Evolutionary conservation across 306 rosid genomes (phyloP), one percentile per base, ranked within the genome.

Genomic region (Acacia confusa): DNA sequence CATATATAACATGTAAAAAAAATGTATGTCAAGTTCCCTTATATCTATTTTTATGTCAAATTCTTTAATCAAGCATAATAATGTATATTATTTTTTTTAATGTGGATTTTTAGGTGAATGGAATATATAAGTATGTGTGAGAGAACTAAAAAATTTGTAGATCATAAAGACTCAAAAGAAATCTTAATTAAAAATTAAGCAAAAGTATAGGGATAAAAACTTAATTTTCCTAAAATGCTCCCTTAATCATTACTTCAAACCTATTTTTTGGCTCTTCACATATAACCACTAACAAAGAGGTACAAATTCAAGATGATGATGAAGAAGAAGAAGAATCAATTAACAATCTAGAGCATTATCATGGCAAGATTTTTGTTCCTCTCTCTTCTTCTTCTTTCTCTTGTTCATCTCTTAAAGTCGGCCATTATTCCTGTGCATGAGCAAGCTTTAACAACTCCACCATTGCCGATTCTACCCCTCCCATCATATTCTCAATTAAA

Each of bases 401-500:
- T 89, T 1, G 1, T 85, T 16, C 47, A 88, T 7, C 82, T 84
- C 4, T 27, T 85, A 82, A 44, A 65, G 7, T 32, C 86, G 9
- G 30, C 64, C 41, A 58, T 73, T 80, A 58, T 73, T 80, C 82
- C 81, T 30, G 53, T 20, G 36, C 86, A 41, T 64, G 90, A 89
- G 27, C 81, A 53, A 45, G 41, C 32, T 60, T 1, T 79, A 9
- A 82, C 89, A 52, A 83, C 93, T 22, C 97, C 97, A 16, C 97
- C 97, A 78, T 86, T 93, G 79, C 99, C 99, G 12, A 17, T 93
- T 40, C 92, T 93, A 1, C 99, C 99, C 3, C 97, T 95, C 14
- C 99, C 99, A 65, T 16, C 95, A 19, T 90, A 80, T 74, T 89
- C 97, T 57, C 99, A 95, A 17, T 61, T 95, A 76, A 91, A 93